These are phyloP conservation scores for Aureobasidium pullulans DNA, from an alignment of 2,329 filamentous ascomycete species.

Conservation along the genomic window DNA sequence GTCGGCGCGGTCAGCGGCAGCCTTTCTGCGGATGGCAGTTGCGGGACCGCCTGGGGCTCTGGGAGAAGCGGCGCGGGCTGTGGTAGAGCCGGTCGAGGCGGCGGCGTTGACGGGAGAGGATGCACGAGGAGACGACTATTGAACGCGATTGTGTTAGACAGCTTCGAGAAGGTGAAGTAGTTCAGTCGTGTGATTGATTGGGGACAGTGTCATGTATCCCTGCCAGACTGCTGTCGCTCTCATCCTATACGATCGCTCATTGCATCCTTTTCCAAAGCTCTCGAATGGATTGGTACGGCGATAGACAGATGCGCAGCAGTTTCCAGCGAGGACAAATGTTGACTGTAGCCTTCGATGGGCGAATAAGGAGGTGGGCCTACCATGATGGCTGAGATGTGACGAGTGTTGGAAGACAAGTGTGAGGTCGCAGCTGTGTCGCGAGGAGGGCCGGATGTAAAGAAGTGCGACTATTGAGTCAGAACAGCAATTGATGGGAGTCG, in stretches of 20 bases:
- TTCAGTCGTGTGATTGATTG: neutral
- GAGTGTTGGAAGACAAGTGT: too few relatives aligned
- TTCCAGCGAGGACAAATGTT: neutral
- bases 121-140: slow-evolving; percentile 29
- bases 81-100: slow-evolving; percentile 59
- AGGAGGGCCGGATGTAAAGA: neutral
- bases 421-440: neutral
- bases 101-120: slow-evolving; percentile 34
- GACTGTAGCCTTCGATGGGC: neutral
- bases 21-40: slow-evolving; percentile 89
- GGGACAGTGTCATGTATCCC: neutral
- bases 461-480: neutral
- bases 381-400: slow-evolving; percentile 2
- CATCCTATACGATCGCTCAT: neutral
- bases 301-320: neutral
- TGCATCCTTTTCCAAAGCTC: neutral
- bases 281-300: neutral
- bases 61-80: slow-evolving; percentile 75
- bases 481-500: neutral
- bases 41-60: slow-evolving; percentile 88
- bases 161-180: neutral
- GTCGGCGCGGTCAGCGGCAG: slow-evolving; percentile 94
- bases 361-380: slow-evolving; percentile 1
- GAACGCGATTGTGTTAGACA: neutral
- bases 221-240: neutral